Conservation (phyloP, 2,329 filamentous ascomycete genomes). For the Talaromyces sp. region DNA sequence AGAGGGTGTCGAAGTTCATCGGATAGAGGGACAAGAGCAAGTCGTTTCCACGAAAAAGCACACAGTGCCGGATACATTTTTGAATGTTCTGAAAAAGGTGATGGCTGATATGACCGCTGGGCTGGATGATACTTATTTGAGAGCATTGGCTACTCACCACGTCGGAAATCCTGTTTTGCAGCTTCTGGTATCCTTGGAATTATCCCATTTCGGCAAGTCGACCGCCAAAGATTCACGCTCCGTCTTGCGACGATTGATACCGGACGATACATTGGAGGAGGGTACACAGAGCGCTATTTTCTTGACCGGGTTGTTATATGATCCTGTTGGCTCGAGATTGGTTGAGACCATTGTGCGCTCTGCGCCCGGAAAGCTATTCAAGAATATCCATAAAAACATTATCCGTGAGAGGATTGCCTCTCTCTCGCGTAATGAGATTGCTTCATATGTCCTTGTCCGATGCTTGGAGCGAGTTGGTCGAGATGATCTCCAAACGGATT, state of each 20-base stretch:
- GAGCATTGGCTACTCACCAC: conserved; percentile 80
- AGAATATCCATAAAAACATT: conserved; percentile 74
- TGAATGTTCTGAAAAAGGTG: conserved; percentile 73
- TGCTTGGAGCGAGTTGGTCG: conserved; percentile 80
- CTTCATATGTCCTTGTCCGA: conserved; percentile 79
- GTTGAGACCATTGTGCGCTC: conserved; percentile 80
- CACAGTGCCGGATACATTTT: conserved; percentile 75
- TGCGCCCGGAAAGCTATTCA: conserved; percentile 85
- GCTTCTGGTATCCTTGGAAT: conserved; percentile 80
- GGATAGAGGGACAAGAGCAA: conserved; percentile 50
- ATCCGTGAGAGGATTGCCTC: conserved; percentile 77
- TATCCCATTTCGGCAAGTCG: conserved; percentile 67
- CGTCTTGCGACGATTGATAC: conserved; percentile 73
- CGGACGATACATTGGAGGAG: conserved; percentile 72
- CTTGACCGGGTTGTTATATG: conserved; percentile 82
- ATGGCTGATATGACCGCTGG: conserved; percentile 71
- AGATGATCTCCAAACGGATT: conserved; percentile 74
- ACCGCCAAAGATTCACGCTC: conserved; percentile 63
- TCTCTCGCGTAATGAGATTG: conserved; percentile 83
- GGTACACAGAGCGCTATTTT: conserved; percentile 73
- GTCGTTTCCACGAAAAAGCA: conserved; percentile 43
- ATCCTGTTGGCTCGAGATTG: conserved; percentile 82
- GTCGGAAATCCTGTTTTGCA: conserved; percentile 93
- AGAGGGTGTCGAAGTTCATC: conserved; percentile 68
- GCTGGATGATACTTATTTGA: conserved; percentile 75